Base-by-base conservation (phyloP, 805 yeast species). In the Yamadazyma sp. region DNA sequence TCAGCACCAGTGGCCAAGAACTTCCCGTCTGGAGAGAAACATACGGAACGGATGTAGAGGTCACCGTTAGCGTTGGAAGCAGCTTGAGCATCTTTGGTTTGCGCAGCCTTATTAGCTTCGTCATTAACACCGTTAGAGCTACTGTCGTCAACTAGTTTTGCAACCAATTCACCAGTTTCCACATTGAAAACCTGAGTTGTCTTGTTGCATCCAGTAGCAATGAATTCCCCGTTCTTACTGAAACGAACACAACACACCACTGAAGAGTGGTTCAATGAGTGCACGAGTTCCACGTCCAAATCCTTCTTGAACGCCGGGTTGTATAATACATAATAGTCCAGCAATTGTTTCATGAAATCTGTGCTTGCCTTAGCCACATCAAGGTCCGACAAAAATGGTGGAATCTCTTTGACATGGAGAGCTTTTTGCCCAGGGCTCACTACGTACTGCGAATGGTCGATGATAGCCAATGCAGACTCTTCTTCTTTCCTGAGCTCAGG, bases 221-320 rank as follows among this genome's bases (percentile, higher is more conserved):
- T 72, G 57, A 78, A 86, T 64, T 85, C 84, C 46, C 98, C 98
- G 59, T 88, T 95, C 47, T 80, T 80, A 41, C 90, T 81, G 70
- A 93, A 91, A 45, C 95, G 76, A 41, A 91, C 98, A 64, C 98
- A 91, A 70, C 98, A 93, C 35, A 91, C 98, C 30, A 91, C 98
- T 2, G 95, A 84, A 11, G 89, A 77, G 67, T 93, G 98, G 57
- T 86, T 95, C 50, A 91, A 77, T 10, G 96, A 83, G 57, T 85
- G 93, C 50, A 89, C 86, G 46, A 91, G 73, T 35, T 89, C 93
- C 35, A 91, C 90, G 55, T 91, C 97, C 41, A 87, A 75, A 48
- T 62, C 69, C 32, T 68, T 66, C 44, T 55, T 57, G 47, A 88
- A 78, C 18, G 88, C 85, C 27, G 96, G 96, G 66, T 91, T 93